Percentiles rank a stretch among this genome's conserved stretches.
Evolutionary conservation across 1,284 basidiomycete species (phyloP).

Genomic region (Sporisorium iseilematis-ciliati): DNA sequence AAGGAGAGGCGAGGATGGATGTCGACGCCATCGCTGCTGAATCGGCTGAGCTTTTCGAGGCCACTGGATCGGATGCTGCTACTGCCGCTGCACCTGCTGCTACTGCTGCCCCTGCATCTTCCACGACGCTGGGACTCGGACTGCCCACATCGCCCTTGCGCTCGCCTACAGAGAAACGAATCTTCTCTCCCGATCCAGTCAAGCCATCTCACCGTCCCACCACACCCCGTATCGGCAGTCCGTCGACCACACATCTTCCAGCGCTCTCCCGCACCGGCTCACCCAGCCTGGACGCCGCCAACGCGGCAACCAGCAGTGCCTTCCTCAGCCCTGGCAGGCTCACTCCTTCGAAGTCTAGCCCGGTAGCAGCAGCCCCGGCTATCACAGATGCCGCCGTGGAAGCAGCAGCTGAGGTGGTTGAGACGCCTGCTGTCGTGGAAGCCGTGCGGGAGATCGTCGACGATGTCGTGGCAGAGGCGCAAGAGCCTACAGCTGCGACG

Average conservation of each 20-base stretch:
- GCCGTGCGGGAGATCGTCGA: constrained; percentile 6
- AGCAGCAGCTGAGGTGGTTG: constrained; percentile 7
- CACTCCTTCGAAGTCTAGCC: neutral
- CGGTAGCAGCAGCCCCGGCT: neutral
- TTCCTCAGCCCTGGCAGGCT: constrained; percentile 15
- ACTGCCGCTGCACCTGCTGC: neutral
- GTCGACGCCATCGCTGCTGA: constrained; percentile 42
- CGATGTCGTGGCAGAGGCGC: too few relatives aligned
- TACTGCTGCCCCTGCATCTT: constrained; percentile 3
- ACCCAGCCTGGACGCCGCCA: constrained; percentile 21
- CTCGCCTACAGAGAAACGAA: constrained; percentile 22
- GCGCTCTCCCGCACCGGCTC: constrained; percentile 24
- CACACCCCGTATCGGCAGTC: constrained; percentile 47
- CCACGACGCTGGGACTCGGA: constrained; percentile 17
- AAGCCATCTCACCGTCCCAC: constrained; percentile 34
- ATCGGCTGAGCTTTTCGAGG: constrained; percentile 28
- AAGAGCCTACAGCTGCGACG: neutral
- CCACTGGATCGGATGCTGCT: constrained; percentile 17
- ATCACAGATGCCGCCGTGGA: constrained; percentile 11
- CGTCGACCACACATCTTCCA: constrained; percentile 11
- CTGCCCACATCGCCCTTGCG: constrained; percentile 23
- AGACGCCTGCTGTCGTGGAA: constrained; percentile 9
- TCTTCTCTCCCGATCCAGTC: constrained; percentile 48
- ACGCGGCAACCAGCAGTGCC: neutral
- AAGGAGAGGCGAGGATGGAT: constrained; percentile 24